Evolutionary conservation across 2,329 filamentous ascomycete genomes (phyloP).

Genomic region (Rhynchosporium agropyri): DNA sequence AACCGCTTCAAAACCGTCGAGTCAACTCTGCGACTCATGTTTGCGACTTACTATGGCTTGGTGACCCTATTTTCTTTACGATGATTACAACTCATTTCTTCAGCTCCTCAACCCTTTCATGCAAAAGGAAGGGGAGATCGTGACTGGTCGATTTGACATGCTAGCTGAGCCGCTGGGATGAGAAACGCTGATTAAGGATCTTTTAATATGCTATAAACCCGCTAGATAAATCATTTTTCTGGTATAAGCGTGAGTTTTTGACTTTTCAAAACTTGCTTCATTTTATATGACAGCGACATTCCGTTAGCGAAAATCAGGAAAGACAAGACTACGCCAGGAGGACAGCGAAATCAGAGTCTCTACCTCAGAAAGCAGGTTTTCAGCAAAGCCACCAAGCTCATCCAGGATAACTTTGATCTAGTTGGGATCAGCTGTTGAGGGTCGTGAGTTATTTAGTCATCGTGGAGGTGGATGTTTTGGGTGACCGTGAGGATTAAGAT

Average conservation of each 20-base stretch:
- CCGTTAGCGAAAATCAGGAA: not conserved
- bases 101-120: constrained; percentile 6
- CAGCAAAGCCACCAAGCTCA: constrained; percentile 20
- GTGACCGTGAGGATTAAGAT: not conserved
- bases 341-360: constrained; percentile 15
- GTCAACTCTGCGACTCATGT: constrained; percentile 1
- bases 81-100: not conserved
- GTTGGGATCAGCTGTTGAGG: constrained; percentile 22
- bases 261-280: too few species aligned
- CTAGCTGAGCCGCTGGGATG: not conserved
- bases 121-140: not conserved
- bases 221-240: not conserved
- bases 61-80: not conserved
- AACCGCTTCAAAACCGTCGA: constrained; percentile 4
- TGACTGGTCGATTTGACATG: not conserved
- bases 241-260: not conserved
- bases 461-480: constrained; percentile 20
- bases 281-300: too few species aligned
- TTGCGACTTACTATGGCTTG: constrained; percentile 3
- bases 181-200: not conserved
- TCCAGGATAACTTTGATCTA: constrained; percentile 21
- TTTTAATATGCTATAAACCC: constrained; percentile 10
- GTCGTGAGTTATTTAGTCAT: constrained; percentile 26
- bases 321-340: constrained; percentile 4
- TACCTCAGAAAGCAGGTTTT: constrained; percentile 24